Conservation (phyloP, 1,284 basidiomycete species). For the Marasmius sp. region DNA sequence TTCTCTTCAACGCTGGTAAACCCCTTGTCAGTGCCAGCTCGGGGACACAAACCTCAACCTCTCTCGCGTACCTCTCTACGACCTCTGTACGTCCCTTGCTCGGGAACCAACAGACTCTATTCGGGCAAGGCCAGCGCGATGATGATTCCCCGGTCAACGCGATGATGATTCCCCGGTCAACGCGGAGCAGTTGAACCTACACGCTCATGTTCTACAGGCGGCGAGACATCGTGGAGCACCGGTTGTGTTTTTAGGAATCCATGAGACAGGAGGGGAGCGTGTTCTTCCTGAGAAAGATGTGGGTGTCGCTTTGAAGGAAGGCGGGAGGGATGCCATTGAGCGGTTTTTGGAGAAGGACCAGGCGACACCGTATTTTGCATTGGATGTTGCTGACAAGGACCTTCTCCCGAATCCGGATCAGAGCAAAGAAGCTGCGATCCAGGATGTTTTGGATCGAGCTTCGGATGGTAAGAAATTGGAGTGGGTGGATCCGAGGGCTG, state of each 20-base stretch:
- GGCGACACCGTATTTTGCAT: constrained; percentile 77
- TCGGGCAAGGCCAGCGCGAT: constrained; percentile 63
- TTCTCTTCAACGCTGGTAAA: constrained; percentile 71
- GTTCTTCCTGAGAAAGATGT: background rate
- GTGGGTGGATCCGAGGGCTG: constrained; percentile 71
- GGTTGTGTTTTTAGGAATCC: constrained; percentile 13
- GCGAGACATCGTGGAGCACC: constrained; percentile 53
- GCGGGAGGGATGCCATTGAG: constrained; percentile 13
- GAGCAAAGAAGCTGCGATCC: constrained; percentile 22
- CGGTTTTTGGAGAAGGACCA: constrained; percentile 56
- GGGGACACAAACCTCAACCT: constrained; percentile 24
- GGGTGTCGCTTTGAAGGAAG: background rate
- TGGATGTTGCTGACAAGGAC: constrained; percentile 63
- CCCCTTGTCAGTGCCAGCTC: constrained; percentile 47
- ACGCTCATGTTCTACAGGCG: constrained; percentile 56
- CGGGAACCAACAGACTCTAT: constrained; percentile 50
- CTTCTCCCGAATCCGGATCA: background rate
- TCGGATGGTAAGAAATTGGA: constrained; percentile 32
- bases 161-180: constrained; percentile 34
- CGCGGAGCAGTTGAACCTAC: constrained; percentile 30
- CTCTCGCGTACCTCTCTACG: constrained; percentile 55
- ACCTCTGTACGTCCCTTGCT: constrained; percentile 54
- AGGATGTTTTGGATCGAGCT: background rate
- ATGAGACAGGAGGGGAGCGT: background rate
- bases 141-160: too few species aligned